Percentiles rank a stretch among this genome's conserved stretches.
Evolutionary conservation across 2,329 filamentous ascomycete species (phyloP).

Genomic region (Trichothecium sympodiale): DNA sequence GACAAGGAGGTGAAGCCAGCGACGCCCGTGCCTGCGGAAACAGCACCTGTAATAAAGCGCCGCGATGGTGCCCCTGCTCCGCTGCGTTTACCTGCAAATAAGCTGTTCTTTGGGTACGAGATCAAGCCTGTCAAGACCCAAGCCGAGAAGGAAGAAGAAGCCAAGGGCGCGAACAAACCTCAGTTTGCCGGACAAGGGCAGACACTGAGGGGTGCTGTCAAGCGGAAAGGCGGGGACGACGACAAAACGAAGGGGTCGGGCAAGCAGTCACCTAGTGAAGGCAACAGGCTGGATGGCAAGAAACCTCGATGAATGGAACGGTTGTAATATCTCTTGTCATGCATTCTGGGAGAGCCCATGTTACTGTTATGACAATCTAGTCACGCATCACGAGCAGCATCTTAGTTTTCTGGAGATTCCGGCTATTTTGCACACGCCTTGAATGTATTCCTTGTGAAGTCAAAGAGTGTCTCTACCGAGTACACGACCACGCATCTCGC

Average conservation of each 20-base stretch:
- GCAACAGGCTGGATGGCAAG: conserved; percentile 32
- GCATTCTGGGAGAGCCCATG: neutral
- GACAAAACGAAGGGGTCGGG: conserved; percentile 34
- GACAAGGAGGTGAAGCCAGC: conserved; percentile 51
- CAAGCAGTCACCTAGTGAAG: conserved; percentile 33
- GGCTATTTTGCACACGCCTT: too few relatives aligned
- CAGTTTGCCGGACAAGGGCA: conserved; percentile 79
- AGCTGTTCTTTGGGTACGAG: conserved; percentile 94
- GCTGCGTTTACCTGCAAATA: conserved; percentile 72
- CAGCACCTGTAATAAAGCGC: conserved; percentile 20
- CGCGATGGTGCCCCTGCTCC: conserved; percentile 74
- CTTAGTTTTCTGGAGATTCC: too few relatives aligned
- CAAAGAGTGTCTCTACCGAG: too few relatives aligned
- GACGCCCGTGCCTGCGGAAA: conserved; percentile 48
- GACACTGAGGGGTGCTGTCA: conserved; percentile 57
- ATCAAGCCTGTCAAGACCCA: conserved; percentile 78
- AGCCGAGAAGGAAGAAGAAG: conserved; percentile 55
- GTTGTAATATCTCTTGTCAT: neutral
- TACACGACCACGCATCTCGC: too few relatives aligned
- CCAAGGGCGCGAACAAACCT: conserved; percentile 52
- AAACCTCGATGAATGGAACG: conserved; percentile 14
- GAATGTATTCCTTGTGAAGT: too few relatives aligned
- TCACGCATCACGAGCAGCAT: too few relatives aligned
- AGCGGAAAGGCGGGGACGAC: conserved; percentile 54
- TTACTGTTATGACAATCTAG: too few relatives aligned